A percentile compares a stretch with the other conserved stretches of the same genome.
Conservation (phyloP, 1,284 basidiomycete genomes). For the Hymenochaete sp. region DNA sequence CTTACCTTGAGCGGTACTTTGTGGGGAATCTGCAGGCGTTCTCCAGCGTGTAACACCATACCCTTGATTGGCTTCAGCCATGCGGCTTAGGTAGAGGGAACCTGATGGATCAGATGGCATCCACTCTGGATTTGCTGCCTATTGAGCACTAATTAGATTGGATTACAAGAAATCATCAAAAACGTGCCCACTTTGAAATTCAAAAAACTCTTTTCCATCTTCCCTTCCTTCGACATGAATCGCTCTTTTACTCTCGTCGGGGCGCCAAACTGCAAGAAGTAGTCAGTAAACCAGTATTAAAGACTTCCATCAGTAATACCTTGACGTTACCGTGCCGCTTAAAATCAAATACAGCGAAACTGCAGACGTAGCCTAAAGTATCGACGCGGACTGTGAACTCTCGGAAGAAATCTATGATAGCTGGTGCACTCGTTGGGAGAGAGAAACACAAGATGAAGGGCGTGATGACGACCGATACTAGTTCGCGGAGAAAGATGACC, state of each 20-base stretch:
- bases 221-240: slow-evolving; percentile 80
- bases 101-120: slow-evolving; percentile 79
- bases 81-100: slow-evolving; percentile 76
- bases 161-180: slow-evolving; percentile 1
- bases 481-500: slow-evolving; percentile 78
- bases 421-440: slow-evolving; percentile 79
- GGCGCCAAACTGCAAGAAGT: slow-evolving; percentile 58
- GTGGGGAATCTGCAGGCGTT: slow-evolving; percentile 21
- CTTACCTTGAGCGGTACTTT: slow-evolving; percentile 6
- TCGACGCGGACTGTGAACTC: slow-evolving; percentile 97
- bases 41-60: slow-evolving; percentile 15
- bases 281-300: slow-evolving; percentile 10
- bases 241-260: slow-evolving; percentile 56
- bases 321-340: slow-evolving; percentile 83
- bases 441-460: slow-evolving; percentile 93
- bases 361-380: slow-evolving; percentile 93
- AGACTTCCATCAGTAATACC: slow-evolving; percentile 31
- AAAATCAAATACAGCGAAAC: slow-evolving; percentile 97
- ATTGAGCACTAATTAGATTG: background rate
- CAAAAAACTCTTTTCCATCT: slow-evolving; percentile 98
- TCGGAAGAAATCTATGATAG: slow-evolving; percentile 91
- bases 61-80: slow-evolving; percentile 59
- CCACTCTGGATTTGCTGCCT: slow-evolving; percentile 93
- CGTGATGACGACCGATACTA: slow-evolving; percentile 86
- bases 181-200: slow-evolving; percentile 72